These are phyloP conservation scores for Apostasia ramifera DNA, from an alignment of 106 monocot species.

Conservation along the genomic window DNA sequence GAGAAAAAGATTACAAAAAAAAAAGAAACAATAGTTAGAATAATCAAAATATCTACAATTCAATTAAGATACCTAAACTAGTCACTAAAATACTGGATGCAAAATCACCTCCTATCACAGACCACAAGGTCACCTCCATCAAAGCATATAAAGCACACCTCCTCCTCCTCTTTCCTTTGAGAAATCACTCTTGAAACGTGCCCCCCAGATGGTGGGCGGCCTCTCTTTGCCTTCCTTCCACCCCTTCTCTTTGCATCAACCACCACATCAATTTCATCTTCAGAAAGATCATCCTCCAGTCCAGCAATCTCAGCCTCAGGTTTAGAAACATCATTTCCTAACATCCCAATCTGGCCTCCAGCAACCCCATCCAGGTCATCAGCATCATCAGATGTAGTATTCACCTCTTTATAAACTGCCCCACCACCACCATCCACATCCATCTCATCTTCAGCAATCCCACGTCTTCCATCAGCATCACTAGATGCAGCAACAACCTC, in stretches of 20 bases:
- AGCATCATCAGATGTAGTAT: too few relatives aligned
- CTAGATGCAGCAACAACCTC: not conserved
- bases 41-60: not conserved
- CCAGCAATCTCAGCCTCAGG: not conserved
- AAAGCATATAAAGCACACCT: constrained; percentile 63
- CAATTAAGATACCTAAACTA: not conserved
- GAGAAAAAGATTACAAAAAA: constrained; percentile 8
- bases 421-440: not conserved
- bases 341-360: not conserved
- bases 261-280: not conserved
- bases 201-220: constrained; percentile 13
- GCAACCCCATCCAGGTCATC: not conserved
- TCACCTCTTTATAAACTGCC: not conserved
- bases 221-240: constrained; percentile 30
- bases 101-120: constrained; percentile 53
- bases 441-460: not conserved
- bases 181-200: constrained; percentile 5
- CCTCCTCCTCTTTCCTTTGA: constrained; percentile 37
- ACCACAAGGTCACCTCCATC: constrained; percentile 64
- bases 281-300: not conserved
- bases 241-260: constrained; percentile 17
- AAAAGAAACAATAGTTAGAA: not conserved
- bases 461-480: not conserved
- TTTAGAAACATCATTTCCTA: not conserved
- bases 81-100: not conserved